Evolutionary conservation across 2,329 filamentous ascomycete species (phyloP).

Genomic region (Mollisia scopiformis): DNA sequence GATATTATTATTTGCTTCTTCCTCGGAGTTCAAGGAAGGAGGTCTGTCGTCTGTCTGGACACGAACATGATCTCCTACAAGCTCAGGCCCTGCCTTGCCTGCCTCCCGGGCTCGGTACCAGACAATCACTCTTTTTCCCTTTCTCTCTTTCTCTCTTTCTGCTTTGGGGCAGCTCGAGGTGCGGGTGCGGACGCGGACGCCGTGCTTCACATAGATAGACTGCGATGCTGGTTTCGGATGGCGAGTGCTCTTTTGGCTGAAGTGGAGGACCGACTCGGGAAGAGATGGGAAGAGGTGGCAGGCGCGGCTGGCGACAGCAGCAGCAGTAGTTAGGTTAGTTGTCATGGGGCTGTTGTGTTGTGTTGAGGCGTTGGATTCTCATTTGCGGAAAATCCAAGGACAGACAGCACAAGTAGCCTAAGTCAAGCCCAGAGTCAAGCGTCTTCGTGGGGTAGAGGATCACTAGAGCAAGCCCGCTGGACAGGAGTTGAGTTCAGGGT

Average conservation of each 20-base stretch:
- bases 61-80: too few relatives aligned
- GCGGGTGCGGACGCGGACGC: neutral
- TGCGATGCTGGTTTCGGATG: conserved; percentile 11
- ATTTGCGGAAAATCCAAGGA: conserved; percentile 10
- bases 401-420: neutral
- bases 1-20: neutral
- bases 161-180: too few relatives aligned
- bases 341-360: neutral
- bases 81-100: too few relatives aligned
- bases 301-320: neutral
- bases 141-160: too few relatives aligned
- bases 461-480: too few relatives aligned
- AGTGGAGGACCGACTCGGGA: neutral
- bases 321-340: neutral
- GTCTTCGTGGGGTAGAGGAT: conserved; percentile 17
- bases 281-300: neutral
- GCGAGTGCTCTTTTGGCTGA: neutral
- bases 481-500: too few relatives aligned
- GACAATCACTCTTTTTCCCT: too few relatives aligned
- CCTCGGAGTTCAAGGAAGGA: neutral
- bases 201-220: neutral
- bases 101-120: too few relatives aligned
- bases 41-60: too few relatives aligned
- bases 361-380: conserved; percentile 2
- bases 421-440: neutral